These are phyloP conservation scores for Auricularia sp. DNA, from an alignment of 768 basidiomycete species.

Conservation along the genomic window DNA sequence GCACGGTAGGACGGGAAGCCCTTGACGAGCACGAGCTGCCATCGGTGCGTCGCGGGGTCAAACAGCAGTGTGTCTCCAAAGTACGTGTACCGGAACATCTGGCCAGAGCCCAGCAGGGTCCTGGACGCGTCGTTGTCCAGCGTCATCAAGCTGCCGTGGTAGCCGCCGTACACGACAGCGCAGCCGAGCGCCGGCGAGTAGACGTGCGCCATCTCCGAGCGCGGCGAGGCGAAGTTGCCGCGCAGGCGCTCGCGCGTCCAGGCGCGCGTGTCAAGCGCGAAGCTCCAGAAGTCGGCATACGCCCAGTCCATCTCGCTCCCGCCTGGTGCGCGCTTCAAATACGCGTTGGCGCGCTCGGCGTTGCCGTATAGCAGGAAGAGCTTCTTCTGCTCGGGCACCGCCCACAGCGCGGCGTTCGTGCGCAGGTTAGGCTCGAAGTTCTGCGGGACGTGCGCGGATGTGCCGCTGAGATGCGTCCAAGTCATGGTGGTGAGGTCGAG, in stretches of 20 bases:
- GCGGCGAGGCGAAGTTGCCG: conserved; percentile 25
- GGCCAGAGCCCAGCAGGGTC: neutral
- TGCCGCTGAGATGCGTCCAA: conserved; percentile 22
- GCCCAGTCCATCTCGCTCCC: conserved; percentile 14
- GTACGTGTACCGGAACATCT: conserved; percentile 24
- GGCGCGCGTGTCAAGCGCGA: conserved; percentile 18
- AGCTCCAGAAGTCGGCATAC: conserved; percentile 29
- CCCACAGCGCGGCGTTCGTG: conserved; percentile 26
- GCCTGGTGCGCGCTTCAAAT: conserved; percentile 16
- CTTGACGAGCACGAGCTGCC: conserved; percentile 31
- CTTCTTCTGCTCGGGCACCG: conserved; percentile 17
- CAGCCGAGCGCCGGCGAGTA: conserved; percentile 24
- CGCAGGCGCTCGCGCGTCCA: conserved; percentile 25
- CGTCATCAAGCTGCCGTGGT: conserved; percentile 20
- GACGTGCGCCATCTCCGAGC: conserved; percentile 24
- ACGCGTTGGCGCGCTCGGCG: conserved; percentile 23
- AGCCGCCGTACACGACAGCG: conserved; percentile 31
- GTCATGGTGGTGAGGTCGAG: conserved; percentile 24
- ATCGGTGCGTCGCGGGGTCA: conserved; percentile 16
- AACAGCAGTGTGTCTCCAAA: conserved; percentile 32
- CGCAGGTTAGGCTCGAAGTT: conserved; percentile 25
- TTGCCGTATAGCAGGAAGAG: conserved; percentile 28
- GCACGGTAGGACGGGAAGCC: conserved; percentile 35
- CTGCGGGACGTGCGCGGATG: conserved; percentile 11
- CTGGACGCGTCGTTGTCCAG: conserved; percentile 1